A percentile compares a stretch with the other conserved stretches of the same genome.
These are phyloP conservation scores for Amylocystis lapponica DNA, from an alignment of 768 basidiomycete genomes.

Conservation along the genomic window DNA sequence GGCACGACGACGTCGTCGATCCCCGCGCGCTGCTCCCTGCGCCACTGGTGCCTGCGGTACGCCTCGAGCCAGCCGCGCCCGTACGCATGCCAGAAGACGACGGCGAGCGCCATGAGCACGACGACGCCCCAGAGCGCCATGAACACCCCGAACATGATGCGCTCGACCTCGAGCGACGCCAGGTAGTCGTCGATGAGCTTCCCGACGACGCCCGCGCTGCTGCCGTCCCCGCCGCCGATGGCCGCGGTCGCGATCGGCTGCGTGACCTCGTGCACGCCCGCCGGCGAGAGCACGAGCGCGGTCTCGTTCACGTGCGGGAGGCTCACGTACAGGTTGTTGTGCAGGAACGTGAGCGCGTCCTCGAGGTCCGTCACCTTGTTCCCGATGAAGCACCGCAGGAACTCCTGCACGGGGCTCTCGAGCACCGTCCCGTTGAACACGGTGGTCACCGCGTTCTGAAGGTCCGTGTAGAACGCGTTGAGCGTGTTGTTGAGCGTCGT, in stretches of 20 bases:
- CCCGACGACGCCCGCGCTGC: conserved; percentile 60
- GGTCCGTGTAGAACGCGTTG: conserved; percentile 77
- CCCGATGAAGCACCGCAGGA: conserved; percentile 88
- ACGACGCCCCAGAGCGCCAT: conserved; percentile 80
- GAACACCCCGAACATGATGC: conserved; percentile 79
- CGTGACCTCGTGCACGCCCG: conserved; percentile 66
- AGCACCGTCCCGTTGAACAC: conserved; percentile 86
- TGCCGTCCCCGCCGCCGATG: conserved; percentile 49
- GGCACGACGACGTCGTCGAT: conserved; percentile 37
- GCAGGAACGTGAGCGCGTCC: conserved; percentile 84
- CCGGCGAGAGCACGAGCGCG: conserved; percentile 71
- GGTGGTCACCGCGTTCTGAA: conserved; percentile 70
- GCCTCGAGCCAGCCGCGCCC: conserved; percentile 42
- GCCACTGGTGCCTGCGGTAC: conserved; percentile 44
- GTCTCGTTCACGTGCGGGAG: conserved; percentile 74
- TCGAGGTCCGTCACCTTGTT: conserved; percentile 84
- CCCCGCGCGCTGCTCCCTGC: conserved; percentile 44
- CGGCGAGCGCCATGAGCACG: conserved; percentile 66
- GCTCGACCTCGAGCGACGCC: conserved; percentile 68
- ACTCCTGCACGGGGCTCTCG: conserved; percentile 75
- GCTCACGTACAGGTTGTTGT: conserved; percentile 77
- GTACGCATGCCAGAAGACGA: conserved; percentile 72
- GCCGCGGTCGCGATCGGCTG: conserved; percentile 82
- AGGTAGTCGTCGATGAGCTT: conserved; percentile 71
- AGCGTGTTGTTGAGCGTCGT: conserved; percentile 83